Conservation (phyloP, 2,329 filamentous ascomycete species). For the Alternaria metachromatica region DNA sequence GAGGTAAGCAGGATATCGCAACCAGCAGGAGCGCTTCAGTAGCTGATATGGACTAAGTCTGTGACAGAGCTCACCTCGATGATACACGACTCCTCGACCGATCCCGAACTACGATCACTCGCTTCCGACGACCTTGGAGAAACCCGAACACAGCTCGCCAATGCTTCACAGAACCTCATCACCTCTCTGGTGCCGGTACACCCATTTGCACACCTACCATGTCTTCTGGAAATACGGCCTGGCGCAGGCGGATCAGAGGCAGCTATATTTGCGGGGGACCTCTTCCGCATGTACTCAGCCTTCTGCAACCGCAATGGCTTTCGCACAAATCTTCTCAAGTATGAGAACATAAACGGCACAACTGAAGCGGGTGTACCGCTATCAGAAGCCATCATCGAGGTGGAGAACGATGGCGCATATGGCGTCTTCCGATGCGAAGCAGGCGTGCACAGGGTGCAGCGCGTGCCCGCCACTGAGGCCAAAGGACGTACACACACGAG, state of each 20-base stretch:
- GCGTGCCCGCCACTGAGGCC: slow-evolving; percentile 87
- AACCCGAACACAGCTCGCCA: slow-evolving; percentile 67
- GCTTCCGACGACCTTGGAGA: slow-evolving; percentile 73
- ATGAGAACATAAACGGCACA: slow-evolving; percentile 74
- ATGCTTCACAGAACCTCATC: slow-evolving; percentile 72
- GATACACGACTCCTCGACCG: slow-evolving; percentile 70
- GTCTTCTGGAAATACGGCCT: slow-evolving; percentile 88
- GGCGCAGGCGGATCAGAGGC: slow-evolving; percentile 93
- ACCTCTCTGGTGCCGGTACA: slow-evolving; percentile 83
- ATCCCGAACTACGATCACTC: slow-evolving; percentile 65
- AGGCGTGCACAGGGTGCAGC: slow-evolving; percentile 93
- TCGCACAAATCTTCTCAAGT: slow-evolving; percentile 74
- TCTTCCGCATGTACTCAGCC: slow-evolving; percentile 87
- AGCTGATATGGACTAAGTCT: slow-evolving; percentile 51
- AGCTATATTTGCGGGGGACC: slow-evolving; percentile 83
- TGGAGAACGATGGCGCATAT: slow-evolving; percentile 79
- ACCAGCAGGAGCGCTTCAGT: background rate
- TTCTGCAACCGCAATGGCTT: slow-evolving; percentile 76
- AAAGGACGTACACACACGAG: slow-evolving; percentile 94
- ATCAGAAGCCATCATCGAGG: slow-evolving; percentile 85
- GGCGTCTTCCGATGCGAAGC: slow-evolving; percentile 83
- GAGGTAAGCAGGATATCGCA: slow-evolving; percentile 52
- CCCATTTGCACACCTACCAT: slow-evolving; percentile 87
- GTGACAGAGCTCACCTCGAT: slow-evolving; percentile 75
- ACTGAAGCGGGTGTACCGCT: slow-evolving; percentile 70